Evolutionary conservation across 2,329 filamentous ascomycete species (phyloP).

Genomic region (Penicillium frequentans): DNA sequence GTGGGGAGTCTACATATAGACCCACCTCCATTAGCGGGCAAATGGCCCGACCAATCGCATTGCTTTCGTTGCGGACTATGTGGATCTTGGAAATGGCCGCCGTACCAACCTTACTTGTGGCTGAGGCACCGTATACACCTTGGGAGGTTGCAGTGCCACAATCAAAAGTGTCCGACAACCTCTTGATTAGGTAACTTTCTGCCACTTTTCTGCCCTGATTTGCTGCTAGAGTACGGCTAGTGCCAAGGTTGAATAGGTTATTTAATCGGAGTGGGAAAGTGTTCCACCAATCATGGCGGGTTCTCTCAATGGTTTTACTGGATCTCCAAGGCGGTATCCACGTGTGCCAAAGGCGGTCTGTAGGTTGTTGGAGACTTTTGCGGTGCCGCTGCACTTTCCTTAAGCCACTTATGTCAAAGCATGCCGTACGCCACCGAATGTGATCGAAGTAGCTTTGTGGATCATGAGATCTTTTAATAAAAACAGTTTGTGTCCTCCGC

Average conservation of each 20-base stretch:
- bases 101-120: background rate
- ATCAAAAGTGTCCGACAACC: background rate
- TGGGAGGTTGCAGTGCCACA: no score
- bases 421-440: background rate
- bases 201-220: background rate
- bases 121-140: background rate
- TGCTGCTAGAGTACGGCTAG: no score
- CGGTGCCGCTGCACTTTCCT: background rate
- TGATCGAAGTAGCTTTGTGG: background rate
- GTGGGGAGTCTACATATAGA: background rate
- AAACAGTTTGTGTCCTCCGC: background rate
- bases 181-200: background rate
- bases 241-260: background rate
- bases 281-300: background rate
- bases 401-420: slow-evolving; percentile 14
- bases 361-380: background rate
- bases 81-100: background rate
- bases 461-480: slow-evolving; percentile 3
- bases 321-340: background rate
- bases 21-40: background rate
- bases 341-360: background rate
- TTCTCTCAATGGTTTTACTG: background rate
- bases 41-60: background rate
- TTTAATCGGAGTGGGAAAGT: background rate
- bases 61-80: background rate